Percentiles rank a stretch among this genome's conserved stretches.
Conservation (phyloP, 164 flowering plant genomes). For the Stephania yunnanensis region DNA sequence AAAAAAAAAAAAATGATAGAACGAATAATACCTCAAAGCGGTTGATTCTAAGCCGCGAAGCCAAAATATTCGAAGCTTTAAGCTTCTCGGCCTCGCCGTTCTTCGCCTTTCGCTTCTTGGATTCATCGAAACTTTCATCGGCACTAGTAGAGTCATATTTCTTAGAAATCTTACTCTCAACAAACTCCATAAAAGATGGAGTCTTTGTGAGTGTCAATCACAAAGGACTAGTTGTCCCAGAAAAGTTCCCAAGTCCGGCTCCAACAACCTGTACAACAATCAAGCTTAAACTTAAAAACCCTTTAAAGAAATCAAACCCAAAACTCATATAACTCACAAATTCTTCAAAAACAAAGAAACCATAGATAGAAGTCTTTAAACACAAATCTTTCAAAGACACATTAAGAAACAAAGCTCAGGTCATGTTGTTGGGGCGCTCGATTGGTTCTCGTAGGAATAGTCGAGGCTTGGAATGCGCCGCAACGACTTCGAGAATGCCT, state of each 20-base stretch:
- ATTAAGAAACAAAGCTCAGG: too few relatives aligned
- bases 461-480: too few relatives aligned
- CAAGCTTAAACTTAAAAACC: too few relatives aligned
- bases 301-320: not conserved
- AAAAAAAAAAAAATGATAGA: too few relatives aligned
- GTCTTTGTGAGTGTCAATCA: slow-evolving; percentile 18
- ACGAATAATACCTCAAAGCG: slow-evolving; percentile 43
- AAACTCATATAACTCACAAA: too few relatives aligned
- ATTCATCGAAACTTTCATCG: not conserved
- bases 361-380: too few relatives aligned
- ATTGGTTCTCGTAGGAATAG: too few relatives aligned
- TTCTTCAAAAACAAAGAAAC: not conserved
- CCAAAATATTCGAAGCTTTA: slow-evolving; percentile 53
- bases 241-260: not conserved
- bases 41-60: slow-evolving; percentile 41
- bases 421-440: too few relatives aligned
- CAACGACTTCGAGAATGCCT: too few relatives aligned
- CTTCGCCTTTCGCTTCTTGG: not conserved
- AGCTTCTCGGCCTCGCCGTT: slow-evolving; percentile 26
- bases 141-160: not conserved
- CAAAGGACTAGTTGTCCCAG: slow-evolving; percentile 12
- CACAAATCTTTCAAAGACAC: too few relatives aligned
- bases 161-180: slow-evolving; percentile 2
- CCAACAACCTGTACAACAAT: slow-evolving; percentile 3
- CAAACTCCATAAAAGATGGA: slow-evolving; percentile 18